These are phyloP conservation scores for Clarireedia paspali DNA, from an alignment of 2,329 filamentous ascomycete genomes.

Conservation along the genomic window DNA sequence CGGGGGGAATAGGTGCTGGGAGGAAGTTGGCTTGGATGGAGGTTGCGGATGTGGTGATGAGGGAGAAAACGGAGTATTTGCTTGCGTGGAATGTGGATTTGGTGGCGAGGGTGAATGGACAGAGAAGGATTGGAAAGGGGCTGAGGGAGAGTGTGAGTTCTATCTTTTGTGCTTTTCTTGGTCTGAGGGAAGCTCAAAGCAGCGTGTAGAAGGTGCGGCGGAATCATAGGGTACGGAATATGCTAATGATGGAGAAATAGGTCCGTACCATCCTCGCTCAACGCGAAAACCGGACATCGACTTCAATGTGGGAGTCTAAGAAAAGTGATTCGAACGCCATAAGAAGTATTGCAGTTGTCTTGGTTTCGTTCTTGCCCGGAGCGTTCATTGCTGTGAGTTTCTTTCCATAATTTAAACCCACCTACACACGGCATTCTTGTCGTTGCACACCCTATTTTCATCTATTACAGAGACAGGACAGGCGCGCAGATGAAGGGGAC, in stretches of 20 bases:
- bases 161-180: background rate
- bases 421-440: too few relatives aligned
- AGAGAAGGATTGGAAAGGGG: background rate
- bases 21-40: background rate
- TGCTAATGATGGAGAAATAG: background rate
- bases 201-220: too few relatives aligned
- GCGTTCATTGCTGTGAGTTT: background rate
- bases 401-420: too few relatives aligned
- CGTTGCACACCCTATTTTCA: too few relatives aligned
- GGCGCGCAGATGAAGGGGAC: too few relatives aligned
- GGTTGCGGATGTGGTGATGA: background rate
- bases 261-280: too few relatives aligned
- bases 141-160: background rate
- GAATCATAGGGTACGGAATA: background rate
- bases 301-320: background rate
- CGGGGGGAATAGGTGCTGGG: background rate
- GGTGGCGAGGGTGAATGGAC: background rate
- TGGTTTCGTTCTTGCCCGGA: background rate
- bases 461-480: too few relatives aligned
- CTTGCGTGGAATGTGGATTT: background rate
- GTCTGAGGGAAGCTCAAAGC: background rate
- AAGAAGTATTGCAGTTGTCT: background rate
- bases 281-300: too few relatives aligned
- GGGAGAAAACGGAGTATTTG: slow-evolving; percentile 1
- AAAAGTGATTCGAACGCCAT: background rate